These are phyloP conservation scores for Exidia glandulosa DNA, from an alignment of 768 basidiomycete species.

Conservation along the genomic window DNA sequence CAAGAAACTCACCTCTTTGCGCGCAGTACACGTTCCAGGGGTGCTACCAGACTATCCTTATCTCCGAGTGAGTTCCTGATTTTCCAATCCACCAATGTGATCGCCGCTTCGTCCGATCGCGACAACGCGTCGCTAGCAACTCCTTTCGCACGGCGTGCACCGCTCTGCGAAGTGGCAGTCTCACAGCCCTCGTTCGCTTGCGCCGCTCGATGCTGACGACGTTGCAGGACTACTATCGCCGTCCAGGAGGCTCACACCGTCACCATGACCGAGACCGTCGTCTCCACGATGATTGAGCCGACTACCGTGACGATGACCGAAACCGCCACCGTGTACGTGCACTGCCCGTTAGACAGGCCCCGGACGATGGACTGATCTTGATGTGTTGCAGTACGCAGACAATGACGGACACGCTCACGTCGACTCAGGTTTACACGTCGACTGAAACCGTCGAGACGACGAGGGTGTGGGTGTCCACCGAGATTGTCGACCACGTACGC, in stretches of 20 bases:
- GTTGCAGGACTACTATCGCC: conserved; percentile 8
- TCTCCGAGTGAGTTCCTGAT: conserved; percentile 25
- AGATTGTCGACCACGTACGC: conserved; percentile 22
- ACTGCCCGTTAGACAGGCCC: neutral
- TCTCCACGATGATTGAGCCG: conserved; percentile 4
- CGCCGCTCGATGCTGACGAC: conserved; percentile 4
- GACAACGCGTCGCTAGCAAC: no score
- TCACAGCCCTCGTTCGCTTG: neutral
- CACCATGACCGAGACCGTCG: conserved; percentile 5
- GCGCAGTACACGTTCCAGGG: conserved; percentile 27
- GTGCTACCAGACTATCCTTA: conserved; percentile 56
- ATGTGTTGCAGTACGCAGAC: no score
- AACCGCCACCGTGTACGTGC: conserved; percentile 21
- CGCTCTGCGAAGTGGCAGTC: no score
- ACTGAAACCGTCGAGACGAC: neutral
- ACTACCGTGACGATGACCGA: conserved; percentile 19
- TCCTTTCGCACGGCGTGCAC: no score
- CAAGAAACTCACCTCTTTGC: neutral
- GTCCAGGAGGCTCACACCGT: conserved; percentile 17
- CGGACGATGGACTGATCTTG: no score
- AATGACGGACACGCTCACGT: neutral
- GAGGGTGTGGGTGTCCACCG: conserved; percentile 3
- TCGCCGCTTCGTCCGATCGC: no score
- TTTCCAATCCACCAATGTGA: no score
- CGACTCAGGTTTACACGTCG: neutral